These are phyloP conservation scores for Chlorella ohadii DNA, from an alignment of 139 green algal genomes.

Conservation along the genomic window DNA sequence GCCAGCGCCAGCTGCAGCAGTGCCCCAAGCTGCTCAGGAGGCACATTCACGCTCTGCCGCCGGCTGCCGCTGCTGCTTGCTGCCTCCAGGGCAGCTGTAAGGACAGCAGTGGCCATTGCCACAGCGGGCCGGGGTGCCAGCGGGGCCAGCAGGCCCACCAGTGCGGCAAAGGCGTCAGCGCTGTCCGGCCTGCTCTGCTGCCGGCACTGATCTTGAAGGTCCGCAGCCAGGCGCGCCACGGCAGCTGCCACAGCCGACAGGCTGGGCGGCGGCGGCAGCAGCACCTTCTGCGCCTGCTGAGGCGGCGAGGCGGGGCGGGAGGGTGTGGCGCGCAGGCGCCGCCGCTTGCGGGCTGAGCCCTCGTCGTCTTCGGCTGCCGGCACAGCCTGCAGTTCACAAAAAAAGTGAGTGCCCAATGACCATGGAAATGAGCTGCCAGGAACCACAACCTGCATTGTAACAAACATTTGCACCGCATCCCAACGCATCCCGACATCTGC, in stretches of 20 bases:
- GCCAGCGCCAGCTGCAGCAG: constrained; percentile 38
- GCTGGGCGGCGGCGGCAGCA: neutral
- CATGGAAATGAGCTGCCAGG: no score
- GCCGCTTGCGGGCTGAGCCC: constrained; percentile 29
- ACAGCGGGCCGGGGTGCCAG: neutral
- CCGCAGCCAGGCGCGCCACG: neutral
- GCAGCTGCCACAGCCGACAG: constrained; percentile 11
- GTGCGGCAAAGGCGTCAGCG: neutral
- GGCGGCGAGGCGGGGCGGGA: neutral
- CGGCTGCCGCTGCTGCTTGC: neutral
- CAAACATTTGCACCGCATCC: no score
- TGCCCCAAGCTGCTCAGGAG: neutral
- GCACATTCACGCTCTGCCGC: neutral
- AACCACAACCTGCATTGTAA: no score
- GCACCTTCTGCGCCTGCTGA: neutral
- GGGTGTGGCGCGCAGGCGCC: constrained; percentile 20
- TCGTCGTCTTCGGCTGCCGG: neutral
- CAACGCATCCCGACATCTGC: neutral
- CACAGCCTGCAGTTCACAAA: constrained; percentile 5
- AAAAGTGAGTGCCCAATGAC: no score
- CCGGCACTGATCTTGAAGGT: neutral
- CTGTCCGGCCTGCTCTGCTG: neutral
- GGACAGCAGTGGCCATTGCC: neutral
- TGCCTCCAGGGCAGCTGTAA: neutral
- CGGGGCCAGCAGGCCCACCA: constrained; percentile 11